phyloP scores from a whole-genome alignment of 352 stramenopile genomes.

The Globisporangium okanoganense region DNA sequence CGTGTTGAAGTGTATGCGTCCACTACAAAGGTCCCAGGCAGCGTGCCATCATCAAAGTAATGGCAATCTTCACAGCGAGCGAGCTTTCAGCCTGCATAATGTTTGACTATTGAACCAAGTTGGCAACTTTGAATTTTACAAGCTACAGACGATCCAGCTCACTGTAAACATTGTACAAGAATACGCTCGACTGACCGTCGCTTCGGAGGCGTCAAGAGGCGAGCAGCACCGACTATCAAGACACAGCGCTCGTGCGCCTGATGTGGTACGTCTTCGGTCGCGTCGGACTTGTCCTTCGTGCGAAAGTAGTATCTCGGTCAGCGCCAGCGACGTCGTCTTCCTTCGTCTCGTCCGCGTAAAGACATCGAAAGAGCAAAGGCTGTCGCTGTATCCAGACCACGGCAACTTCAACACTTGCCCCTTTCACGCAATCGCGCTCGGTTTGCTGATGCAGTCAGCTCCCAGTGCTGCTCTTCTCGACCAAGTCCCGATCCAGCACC shows the following conservation, averaged over 20 bases:
- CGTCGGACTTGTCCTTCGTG: conserved; percentile 2
- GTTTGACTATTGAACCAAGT: too few species aligned
- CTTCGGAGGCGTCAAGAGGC: too few species aligned
- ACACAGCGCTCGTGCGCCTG: conserved; percentile 13
- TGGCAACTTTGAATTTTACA: too few species aligned
- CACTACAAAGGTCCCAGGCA: too few species aligned
- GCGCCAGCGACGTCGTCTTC: conserved; percentile 19
- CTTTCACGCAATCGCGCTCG: conserved; percentile 15
- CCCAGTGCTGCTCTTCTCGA: conserved; percentile 11
- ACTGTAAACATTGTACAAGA: too few species aligned
- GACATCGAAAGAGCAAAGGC: conserved; percentile 20
- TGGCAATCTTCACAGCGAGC: too few species aligned
- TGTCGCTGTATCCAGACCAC: conserved; percentile 28
- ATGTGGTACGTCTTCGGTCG: conserved; percentile 20
- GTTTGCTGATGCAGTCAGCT: conserved; percentile 16
- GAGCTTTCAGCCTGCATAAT: too few species aligned
- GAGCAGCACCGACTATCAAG: conserved; percentile 17
- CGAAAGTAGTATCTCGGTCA: conserved; percentile 22
- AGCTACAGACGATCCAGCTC: too few species aligned
- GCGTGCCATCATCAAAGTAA: too few species aligned
- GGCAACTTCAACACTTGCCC: too few species aligned
- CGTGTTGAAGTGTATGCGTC: too few species aligned
- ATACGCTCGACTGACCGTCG: too few species aligned
- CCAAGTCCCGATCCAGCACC: conserved; percentile 7
- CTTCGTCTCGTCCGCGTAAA: conserved; percentile 30